phyloP scores from a whole-genome alignment of 345 rosid genomes.

The Kandelia obovata region DNA sequence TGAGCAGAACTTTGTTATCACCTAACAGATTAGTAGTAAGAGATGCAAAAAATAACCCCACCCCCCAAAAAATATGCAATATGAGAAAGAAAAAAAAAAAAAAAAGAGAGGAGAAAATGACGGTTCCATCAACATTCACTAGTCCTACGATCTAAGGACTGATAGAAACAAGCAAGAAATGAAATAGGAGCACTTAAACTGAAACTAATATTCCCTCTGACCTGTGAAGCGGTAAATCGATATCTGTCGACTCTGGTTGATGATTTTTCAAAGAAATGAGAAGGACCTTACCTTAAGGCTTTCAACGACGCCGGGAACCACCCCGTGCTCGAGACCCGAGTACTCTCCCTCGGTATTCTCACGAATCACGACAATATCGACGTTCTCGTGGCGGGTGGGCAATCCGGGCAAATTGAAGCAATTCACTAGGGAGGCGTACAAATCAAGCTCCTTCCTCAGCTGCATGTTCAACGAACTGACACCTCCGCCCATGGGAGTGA shows the following conservation, averaged over 20 bases:
- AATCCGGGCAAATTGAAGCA: conserved; percentile 84
- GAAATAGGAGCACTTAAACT: too few relatives aligned
- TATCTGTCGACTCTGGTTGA: too few relatives aligned
- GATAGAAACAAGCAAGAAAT: too few relatives aligned
- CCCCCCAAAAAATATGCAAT: background rate
- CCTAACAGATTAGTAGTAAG: conserved; percentile 48
- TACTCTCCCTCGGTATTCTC: conserved; percentile 97
- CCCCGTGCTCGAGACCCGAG: conserved; percentile 88
- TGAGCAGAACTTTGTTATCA: conserved; percentile 95
- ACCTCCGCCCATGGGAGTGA: conserved; percentile 92
- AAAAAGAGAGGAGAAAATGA: background rate
- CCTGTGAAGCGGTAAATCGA: too few relatives aligned
- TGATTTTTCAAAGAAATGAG: background rate
- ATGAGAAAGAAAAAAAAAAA: background rate
- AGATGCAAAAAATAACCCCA: conserved; percentile 8
- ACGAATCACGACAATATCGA: conserved; percentile 84
- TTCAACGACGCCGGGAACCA: conserved; percentile 92
- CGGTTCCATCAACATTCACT: background rate
- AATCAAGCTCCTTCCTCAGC: conserved; percentile 80
- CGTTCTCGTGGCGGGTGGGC: conserved; percentile 74
- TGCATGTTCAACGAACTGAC: conserved; percentile 82
- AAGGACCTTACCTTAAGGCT: conserved; percentile 70
- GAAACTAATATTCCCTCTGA: too few relatives aligned
- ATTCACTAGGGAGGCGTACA: conserved; percentile 83
- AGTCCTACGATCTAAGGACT: too few relatives aligned